Percentiles rank a stretch among this genome's conserved stretches.
These are phyloP conservation scores for Coprinopsis strossmayeri DNA, from an alignment of 768 basidiomycete species.

Conservation along the genomic window DNA sequence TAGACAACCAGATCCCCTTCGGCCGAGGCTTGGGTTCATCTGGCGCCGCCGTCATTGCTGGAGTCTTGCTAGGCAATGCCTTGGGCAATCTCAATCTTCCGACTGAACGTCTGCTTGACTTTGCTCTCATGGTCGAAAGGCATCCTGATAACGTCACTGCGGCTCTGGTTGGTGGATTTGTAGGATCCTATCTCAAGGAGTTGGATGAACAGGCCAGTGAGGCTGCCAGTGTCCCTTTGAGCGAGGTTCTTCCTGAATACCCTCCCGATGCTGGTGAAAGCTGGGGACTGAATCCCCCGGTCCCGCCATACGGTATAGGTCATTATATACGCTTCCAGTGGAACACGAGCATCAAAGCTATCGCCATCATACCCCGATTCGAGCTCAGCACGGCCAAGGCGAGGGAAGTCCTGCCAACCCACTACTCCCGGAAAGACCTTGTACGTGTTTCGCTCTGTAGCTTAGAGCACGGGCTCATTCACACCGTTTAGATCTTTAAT, in stretches of 20 bases:
- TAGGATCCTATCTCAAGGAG: constrained; percentile 92
- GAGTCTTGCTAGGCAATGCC: constrained; percentile 84
- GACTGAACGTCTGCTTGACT: constrained; percentile 76
- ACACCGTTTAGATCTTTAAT: constrained; percentile 78
- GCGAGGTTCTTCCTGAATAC: constrained; percentile 94
- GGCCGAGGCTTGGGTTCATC: constrained; percentile 97
- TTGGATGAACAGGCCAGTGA: constrained; percentile 74
- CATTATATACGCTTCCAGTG: constrained; percentile 90
- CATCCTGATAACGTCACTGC: constrained; percentile 99
- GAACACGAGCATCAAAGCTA: constrained; percentile 77
- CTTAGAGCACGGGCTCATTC: constrained; percentile 4
- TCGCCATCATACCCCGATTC: constrained; percentile 92
- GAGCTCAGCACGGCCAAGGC: constrained; percentile 96
- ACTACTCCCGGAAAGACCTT: constrained; percentile 86
- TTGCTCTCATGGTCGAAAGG: constrained; percentile 97
- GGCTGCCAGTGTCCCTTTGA: constrained; percentile 86
- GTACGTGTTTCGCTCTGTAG: constrained; percentile 39
- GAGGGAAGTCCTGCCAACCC: constrained; percentile 75
- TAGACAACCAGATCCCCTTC: constrained; percentile 92
- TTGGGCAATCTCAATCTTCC: constrained; percentile 71
- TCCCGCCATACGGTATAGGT: constrained; percentile 86
- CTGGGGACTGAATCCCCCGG: constrained; percentile 87
- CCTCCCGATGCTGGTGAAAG: constrained; percentile 87
- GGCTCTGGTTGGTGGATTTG: constrained; percentile 93
- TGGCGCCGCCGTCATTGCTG: constrained; percentile 97